These are phyloP conservation scores for Comarum palustre DNA, from an alignment of 306 rosid species.

Conservation along the genomic window DNA sequence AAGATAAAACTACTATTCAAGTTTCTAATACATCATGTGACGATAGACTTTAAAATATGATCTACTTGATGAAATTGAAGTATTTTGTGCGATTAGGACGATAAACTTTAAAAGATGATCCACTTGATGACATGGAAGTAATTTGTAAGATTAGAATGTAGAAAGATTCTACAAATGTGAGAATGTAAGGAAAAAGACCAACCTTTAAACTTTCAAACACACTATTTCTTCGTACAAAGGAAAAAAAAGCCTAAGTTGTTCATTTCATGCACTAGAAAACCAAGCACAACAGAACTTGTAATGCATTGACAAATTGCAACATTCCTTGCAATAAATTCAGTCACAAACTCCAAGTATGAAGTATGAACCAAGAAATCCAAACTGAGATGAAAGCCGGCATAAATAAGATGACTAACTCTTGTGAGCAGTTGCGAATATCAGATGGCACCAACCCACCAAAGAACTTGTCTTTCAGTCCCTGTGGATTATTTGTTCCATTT, in stretches of 20 bases:
- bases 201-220: background rate
- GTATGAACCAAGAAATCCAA: conserved; percentile 10
- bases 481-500: background rate
- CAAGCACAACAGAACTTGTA: background rate
- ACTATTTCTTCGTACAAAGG: background rate
- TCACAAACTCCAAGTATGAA: conserved; percentile 14
- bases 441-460: conserved; percentile 5
- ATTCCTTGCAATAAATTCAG: background rate
- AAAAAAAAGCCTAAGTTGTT: no score
- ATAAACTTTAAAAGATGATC: no score
- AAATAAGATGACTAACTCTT: background rate
- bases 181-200: no score
- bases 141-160: background rate
- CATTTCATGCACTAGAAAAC: background rate
- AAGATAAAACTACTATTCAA: background rate
- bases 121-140: background rate
- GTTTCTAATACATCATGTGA: background rate
- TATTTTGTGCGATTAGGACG: no score
- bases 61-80: no score
- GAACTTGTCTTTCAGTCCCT: background rate
- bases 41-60: no score
- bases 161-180: no score
- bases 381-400: background rate
- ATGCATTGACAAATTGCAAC: background rate
- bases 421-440: conserved; percentile 11